Conservation (phyloP, 192 early-diverging fungal genomes). For the Radiomyces spectabilis region DNA sequence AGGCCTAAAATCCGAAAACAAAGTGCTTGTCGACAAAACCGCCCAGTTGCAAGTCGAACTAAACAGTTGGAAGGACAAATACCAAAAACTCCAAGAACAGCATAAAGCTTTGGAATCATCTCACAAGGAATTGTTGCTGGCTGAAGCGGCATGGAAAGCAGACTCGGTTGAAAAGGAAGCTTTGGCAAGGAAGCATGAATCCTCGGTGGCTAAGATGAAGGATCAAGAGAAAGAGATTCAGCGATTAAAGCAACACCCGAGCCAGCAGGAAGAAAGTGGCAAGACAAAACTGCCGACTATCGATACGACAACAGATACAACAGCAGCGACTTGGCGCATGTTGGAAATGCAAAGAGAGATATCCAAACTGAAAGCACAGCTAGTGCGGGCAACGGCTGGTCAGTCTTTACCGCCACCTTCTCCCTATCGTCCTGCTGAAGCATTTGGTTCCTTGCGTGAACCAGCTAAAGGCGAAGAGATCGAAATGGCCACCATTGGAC, state of each 20-base stretch:
- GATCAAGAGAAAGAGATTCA: constrained; percentile 58
- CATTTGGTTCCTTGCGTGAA: too few relatives aligned
- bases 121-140: constrained; percentile 44
- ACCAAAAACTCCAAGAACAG: constrained; percentile 55
- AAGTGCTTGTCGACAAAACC: constrained; percentile 45
- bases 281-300: not conserved
- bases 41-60: constrained; percentile 39
- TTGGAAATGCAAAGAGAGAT: too few relatives aligned
- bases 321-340: not conserved
- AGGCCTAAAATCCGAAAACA: constrained; percentile 61
- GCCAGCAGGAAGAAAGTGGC: constrained; percentile 53
- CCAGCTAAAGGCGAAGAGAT: too few relatives aligned
- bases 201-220: constrained; percentile 47
- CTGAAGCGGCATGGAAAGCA: constrained; percentile 41
- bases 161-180: constrained; percentile 52
- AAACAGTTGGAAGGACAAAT: constrained; percentile 65
- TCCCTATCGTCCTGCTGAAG: too few relatives aligned
- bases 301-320: constrained; percentile 1
- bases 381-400: too few relatives aligned
- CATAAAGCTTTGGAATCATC: constrained; percentile 42
- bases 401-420: too few relatives aligned
- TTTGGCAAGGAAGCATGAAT: constrained; percentile 53
- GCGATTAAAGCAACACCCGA: constrained; percentile 43
- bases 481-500: too few relatives aligned
- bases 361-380: too few relatives aligned